A percentile compares a stretch with the other conserved stretches of the same genome.
phyloP scores from a whole-genome alignment of 768 basidiomycete species.

The Fibroporia radiculosa region DNA sequence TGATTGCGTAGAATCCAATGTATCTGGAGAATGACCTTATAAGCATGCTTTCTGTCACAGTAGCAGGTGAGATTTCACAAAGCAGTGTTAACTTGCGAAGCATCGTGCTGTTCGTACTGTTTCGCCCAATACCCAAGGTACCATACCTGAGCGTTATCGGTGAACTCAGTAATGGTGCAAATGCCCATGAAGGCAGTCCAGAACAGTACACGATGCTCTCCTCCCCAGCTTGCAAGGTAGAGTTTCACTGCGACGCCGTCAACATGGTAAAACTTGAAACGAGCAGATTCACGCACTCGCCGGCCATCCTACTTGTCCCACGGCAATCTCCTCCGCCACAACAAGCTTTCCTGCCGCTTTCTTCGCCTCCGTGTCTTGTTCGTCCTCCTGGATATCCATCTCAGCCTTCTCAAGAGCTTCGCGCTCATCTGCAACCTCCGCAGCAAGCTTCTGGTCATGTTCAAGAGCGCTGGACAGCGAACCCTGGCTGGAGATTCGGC shows the following conservation, averaged over 20 bases:
- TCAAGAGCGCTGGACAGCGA: constrained; percentile 39
- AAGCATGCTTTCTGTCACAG: background rate
- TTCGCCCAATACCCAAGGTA: constrained; percentile 30
- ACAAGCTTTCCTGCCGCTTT: constrained; percentile 47
- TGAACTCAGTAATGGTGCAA: constrained; percentile 15
- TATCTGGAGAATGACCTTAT: constrained; percentile 30
- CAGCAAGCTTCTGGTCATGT: constrained; percentile 27
- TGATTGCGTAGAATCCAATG: constrained; percentile 31
- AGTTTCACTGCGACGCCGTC: constrained; percentile 22
- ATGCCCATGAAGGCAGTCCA: constrained; percentile 20
- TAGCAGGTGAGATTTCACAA: constrained; percentile 9
- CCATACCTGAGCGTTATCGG: constrained; percentile 26
- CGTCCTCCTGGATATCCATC: constrained; percentile 17
- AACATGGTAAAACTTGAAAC: background rate
- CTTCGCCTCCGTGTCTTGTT: constrained; percentile 12
- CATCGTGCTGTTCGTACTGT: constrained; percentile 14
- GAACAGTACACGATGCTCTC: constrained; percentile 22
- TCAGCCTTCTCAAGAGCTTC: constrained; percentile 13
- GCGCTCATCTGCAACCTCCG: constrained; percentile 12
- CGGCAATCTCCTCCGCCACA: constrained; percentile 53
- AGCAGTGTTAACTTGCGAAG: constrained; percentile 9
- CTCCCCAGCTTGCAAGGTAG: constrained; percentile 18
- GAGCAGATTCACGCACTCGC: constrained; percentile 21
- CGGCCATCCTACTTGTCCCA: constrained; percentile 48
- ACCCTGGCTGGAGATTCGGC: constrained; percentile 40